Evolutionary conservation across 2,329 filamentous ascomycete genomes (phyloP), one percentile per base, ranked within the genome.

Genomic region (Penicillium paneum): DNA sequence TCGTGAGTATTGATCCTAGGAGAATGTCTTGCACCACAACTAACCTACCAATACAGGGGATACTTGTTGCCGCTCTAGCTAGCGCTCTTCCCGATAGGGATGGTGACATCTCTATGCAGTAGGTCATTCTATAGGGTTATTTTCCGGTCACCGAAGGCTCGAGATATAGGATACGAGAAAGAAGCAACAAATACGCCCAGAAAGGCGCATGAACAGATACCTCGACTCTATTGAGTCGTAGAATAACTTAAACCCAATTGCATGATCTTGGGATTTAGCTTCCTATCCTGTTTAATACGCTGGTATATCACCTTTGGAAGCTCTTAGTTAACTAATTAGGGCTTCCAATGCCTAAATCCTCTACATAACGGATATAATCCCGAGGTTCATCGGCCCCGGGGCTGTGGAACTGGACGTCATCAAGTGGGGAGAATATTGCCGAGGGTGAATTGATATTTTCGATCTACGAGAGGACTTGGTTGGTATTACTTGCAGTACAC

Each of bases 21-120:
- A 15, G 1, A 11, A 19, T 3, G 7, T 39, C 3, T 29, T 32
- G 19, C 10, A 6, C 2, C 28, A 26, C 7, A 32, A 10, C 28
- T 49, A 10, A 49, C 13, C 4, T 32, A 26, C 17, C 13, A 26
- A 7, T 13, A 17, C 4, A 49, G 47, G 29, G 31, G 3, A 17
- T 24, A 6, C 47, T 49, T 11, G 15, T 49, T 26, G 11, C 28
- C 13, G 19, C 36, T 15, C 31, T 42, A 19, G 28, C 38, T 34
- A 34, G 36, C 3, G 47, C 47, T 34, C 21, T 31, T 17, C 35
- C 35, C 12, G 47, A 49, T 49, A 8, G 47, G 15, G 47, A 49
- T 34, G 47, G 47, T 15, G 38, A 49, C 15, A 34, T 49, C 10
- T 19, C 28, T 43, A 49, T 49, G 47, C 36, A 26, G 36, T 49